Evolutionary conservation across 306 rosid genomes (phyloP), one percentile per base, ranked within the genome.

Genomic region (Albizia julibrissin): DNA sequence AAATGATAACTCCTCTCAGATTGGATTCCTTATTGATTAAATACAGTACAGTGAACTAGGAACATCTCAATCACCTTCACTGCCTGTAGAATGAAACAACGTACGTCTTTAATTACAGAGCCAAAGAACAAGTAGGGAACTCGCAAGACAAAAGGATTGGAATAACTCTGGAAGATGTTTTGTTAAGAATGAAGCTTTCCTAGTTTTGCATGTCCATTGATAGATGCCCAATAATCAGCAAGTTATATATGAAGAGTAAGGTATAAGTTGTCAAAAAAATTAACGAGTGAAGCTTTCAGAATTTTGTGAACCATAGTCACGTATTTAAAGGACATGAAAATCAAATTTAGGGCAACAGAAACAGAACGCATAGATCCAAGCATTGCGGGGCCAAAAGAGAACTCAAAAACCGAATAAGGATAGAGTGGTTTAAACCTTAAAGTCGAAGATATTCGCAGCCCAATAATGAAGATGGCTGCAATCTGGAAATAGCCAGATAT

Each of bases 1-100:
- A 80, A 56, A 84, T 54, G 79, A 84, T 69, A 76, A 84, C 21
- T 27, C 76, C 54, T 43, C 27, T 81, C 50, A 79, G 79, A 89
- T 82, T 61, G 24, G 49, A 34, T 19, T 40, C 46, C 46, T 67
- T 67, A 34, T 19, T 67, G 42, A 37, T 33, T 21, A 43, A 44
- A 44, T 44, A 22, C 56, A 13, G 37, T 24, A 1, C 7, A 22
- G 56, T 24, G 75, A 71, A 44, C 39, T 14, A 71, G n/a, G 27
- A 49, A 49, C 1, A 29, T 26, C 76, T 73, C 19, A 18, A 29
- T 73, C 22, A 26, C 24, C 76, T 46, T 47, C 5, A 46, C 50
- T 8, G 3, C 22, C 37, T 72, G 58, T 15, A 9, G 39, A 72
- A 72, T 26, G 42, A 46, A 73, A 18, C 40, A 46, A 8, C 11